phyloP scores from a whole-genome alignment of 2,329 filamentous ascomycete species.

The Pseudocercospora macadamiae region DNA sequence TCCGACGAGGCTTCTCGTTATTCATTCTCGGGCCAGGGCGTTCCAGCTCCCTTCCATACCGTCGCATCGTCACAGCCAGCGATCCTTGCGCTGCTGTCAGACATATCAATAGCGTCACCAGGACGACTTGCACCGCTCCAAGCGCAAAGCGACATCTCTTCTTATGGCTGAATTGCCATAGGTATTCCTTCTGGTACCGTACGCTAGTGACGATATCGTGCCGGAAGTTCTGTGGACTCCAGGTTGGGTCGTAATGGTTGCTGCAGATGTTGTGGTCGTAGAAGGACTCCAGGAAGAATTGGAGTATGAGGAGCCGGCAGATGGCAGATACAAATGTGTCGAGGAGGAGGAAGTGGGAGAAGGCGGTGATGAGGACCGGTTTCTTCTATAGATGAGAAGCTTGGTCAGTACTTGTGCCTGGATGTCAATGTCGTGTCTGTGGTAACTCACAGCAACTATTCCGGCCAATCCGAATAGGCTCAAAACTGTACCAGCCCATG shows the following conservation, averaged over 20 bases:
- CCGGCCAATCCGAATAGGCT: conserved; percentile 31
- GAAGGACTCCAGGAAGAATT: conserved; percentile 32
- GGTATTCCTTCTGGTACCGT: conserved; percentile 26
- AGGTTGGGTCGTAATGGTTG: conserved; percentile 24
- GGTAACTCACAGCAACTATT: conserved; percentile 26
- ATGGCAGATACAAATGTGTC: conserved; percentile 32
- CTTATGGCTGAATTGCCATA: conserved; percentile 21
- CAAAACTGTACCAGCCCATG: conserved; percentile 32
- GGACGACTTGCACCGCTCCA: conserved; percentile 25
- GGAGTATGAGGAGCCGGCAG: conserved; percentile 28
- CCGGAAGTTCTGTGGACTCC: conserved; percentile 25
- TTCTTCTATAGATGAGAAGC: conserved; percentile 18
- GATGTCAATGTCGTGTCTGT: neutral
- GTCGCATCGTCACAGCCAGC: conserved; percentile 26
- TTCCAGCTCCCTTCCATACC: conserved; percentile 22
- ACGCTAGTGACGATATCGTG: conserved; percentile 29
- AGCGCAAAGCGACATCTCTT: conserved; percentile 27
- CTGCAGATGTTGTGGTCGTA: conserved; percentile 29
- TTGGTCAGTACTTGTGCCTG: neutral
- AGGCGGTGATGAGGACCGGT: conserved; percentile 27
- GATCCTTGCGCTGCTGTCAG: conserved; percentile 25
- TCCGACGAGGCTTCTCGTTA: conserved; percentile 14
- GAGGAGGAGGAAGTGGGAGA: conserved; percentile 33
- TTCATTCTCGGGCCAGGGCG: no score
- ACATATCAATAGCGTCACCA: conserved; percentile 21